A percentile compares a stretch with the other conserved stretches of the same genome.
Evolutionary conservation across 83 land plant species (phyloP).

Genomic region (Larix sibirica): DNA sequence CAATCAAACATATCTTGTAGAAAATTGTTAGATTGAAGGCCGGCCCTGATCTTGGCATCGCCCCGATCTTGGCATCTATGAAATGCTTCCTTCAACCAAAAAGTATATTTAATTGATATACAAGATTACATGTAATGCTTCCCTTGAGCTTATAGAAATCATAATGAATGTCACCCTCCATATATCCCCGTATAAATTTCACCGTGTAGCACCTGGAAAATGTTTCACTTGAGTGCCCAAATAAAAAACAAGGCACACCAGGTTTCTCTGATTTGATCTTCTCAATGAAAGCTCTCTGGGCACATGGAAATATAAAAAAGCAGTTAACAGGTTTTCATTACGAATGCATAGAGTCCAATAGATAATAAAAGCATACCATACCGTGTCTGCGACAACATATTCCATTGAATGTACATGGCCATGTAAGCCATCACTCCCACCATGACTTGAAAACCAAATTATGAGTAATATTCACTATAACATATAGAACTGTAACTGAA

Average conservation of each 20-base stretch:
- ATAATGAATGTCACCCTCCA: not conserved
- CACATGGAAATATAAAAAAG: slow-evolving; percentile 13
- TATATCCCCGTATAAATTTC: not conserved
- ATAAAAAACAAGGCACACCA: slow-evolving; percentile 80
- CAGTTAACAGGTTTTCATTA: not conserved
- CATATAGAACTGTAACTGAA: not conserved
- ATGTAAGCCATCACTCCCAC: slow-evolving; percentile 98
- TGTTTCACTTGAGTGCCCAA: slow-evolving; percentile 76
- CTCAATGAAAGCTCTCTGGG: slow-evolving; percentile 64
- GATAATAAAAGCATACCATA: slow-evolving; percentile 23
- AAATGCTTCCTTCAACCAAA: not conserved
- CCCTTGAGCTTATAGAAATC: not conserved
- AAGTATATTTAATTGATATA: not conserved
- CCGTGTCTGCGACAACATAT: slow-evolving; percentile 90
- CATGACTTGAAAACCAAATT: slow-evolving; percentile 56
- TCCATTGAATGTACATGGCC: slow-evolving; percentile 98
- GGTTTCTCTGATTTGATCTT: slow-evolving; percentile 75
- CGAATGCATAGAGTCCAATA: not conserved
- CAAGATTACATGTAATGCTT: not conserved
- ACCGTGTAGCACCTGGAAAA: not conserved
- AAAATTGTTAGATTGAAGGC: not conserved
- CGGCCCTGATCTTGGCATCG: not conserved
- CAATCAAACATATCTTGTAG: not conserved
- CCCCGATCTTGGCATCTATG: not conserved
- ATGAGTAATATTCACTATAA: not conserved